A percentile compares a stretch with the other conserved stretches of the same genome.
phyloP scores from a whole-genome alignment of 169 alveolate species.

The Neospora caninum region DNA sequence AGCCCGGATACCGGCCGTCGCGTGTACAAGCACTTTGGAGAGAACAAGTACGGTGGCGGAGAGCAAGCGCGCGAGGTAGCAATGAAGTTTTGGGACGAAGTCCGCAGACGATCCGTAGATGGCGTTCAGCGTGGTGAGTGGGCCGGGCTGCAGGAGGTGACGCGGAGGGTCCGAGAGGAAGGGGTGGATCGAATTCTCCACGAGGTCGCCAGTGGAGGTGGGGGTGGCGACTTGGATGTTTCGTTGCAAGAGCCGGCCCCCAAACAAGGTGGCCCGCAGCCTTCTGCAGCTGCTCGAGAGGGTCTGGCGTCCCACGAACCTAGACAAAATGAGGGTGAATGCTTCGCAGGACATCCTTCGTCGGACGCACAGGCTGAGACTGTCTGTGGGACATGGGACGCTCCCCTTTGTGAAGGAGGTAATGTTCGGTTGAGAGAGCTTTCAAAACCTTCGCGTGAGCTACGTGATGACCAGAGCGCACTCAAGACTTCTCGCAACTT shows the following conservation, averaged over 20 bases:
- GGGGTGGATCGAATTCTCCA: slow-evolving; percentile 55
- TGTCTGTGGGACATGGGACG: too few species aligned
- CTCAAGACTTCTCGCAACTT: too few species aligned
- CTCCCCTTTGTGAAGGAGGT: too few species aligned
- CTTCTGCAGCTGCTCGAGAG: background rate
- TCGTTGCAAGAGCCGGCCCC: background rate
- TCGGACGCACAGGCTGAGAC: too few species aligned
- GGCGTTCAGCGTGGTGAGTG: slow-evolving; percentile 58
- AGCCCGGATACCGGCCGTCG: slow-evolving; percentile 69
- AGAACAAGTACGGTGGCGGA: slow-evolving; percentile 67
- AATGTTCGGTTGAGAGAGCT: too few species aligned
- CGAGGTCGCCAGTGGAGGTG: slow-evolving; percentile 15
- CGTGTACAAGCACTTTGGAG: slow-evolving; percentile 71
- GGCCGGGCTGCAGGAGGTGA: slow-evolving; percentile 62
- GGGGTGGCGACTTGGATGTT: background rate
- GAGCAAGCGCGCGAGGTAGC: slow-evolving; percentile 61
- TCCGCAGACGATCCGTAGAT: slow-evolving; percentile 40
- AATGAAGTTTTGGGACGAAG: slow-evolving; percentile 52
- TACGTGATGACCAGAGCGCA: too few species aligned
- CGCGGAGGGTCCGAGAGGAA: slow-evolving; percentile 60
- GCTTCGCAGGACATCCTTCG: too few species aligned
- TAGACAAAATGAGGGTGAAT: background rate
- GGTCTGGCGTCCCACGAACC: background rate
- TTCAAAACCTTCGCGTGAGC: too few species aligned
- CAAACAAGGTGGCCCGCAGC: background rate